Evolutionary conservation across 495 filamentous ascomycete species (phyloP).

Genomic region (Hypomontagnella submonticulosa): DNA sequence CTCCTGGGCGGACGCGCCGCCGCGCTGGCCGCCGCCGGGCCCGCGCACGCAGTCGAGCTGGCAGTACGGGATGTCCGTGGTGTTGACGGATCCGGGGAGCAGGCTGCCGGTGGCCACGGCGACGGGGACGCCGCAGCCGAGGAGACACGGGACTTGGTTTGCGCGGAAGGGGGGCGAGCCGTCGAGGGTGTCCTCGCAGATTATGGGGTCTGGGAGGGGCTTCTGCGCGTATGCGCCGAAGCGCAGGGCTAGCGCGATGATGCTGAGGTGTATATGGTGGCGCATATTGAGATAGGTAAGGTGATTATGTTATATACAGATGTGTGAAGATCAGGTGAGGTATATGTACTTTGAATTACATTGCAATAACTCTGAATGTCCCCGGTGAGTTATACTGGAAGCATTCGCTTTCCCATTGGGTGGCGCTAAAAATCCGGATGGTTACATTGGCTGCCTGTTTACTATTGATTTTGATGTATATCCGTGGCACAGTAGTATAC

Average conservation of each 20-base stretch:
- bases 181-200: slow-evolving; percentile 36
- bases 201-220: slow-evolving; percentile 21
- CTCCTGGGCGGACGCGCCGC: slow-evolving; percentile 6
- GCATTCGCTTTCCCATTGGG: slow-evolving; percentile 1
- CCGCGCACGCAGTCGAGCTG: slow-evolving; percentile 17
- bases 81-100: slow-evolving; percentile 24
- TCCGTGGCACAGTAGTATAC: no score
- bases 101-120: slow-evolving; percentile 13
- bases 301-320: no score
- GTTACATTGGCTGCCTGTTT: slow-evolving; percentile 13
- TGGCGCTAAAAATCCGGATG: slow-evolving; percentile 4
- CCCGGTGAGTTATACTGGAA: background rate
- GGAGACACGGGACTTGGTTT: slow-evolving; percentile 19
- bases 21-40: no score
- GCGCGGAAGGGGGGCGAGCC: slow-evolving; percentile 13
- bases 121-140: slow-evolving; percentile 17
- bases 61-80: slow-evolving; percentile 35
- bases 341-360: background rate
- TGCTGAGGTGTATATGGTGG: background rate
- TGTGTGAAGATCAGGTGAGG: slow-evolving; percentile 1
- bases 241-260: background rate
- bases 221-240: background rate
- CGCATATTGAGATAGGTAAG: background rate
- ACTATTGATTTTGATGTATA: background rate
- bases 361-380: no score